phyloP scores from a whole-genome alignment of 2,329 filamentous ascomycete genomes.

The Aureobasidium sp. region DNA sequence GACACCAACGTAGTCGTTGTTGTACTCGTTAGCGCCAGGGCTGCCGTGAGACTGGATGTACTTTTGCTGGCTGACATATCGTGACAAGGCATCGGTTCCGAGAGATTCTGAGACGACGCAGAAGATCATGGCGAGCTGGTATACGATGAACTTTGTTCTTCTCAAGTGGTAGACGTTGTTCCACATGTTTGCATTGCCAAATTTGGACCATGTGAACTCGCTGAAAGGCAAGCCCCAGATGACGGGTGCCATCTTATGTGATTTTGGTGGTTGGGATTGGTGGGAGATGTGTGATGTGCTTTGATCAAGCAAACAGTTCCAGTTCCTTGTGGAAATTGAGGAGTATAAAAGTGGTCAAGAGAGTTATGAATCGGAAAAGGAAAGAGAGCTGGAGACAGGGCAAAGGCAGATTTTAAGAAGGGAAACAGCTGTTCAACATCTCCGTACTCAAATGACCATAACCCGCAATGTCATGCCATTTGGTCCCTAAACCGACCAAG shows the following conservation, averaged over 20 bases:
- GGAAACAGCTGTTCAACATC: background rate
- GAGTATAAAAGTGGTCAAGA: background rate
- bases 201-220: slow-evolving; percentile 51
- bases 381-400: background rate
- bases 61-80: slow-evolving; percentile 47
- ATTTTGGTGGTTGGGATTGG: background rate
- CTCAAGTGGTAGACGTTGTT: slow-evolving; percentile 43
- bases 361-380: background rate
- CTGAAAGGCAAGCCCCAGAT: slow-evolving; percentile 50
- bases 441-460: background rate
- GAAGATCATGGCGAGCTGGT: slow-evolving; percentile 51
- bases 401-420: background rate
- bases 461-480: background rate
- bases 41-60: slow-evolving; percentile 34
- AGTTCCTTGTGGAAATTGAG: background rate
- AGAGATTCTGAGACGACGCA: slow-evolving; percentile 49
- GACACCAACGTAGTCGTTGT: slow-evolving; percentile 48
- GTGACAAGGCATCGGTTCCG: slow-evolving; percentile 48
- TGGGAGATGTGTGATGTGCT: background rate
- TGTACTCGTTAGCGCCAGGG: slow-evolving; percentile 34
- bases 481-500: background rate
- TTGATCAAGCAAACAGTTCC: background rate
- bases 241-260: slow-evolving; percentile 28
- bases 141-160: slow-evolving; percentile 50
- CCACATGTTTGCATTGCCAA: slow-evolving; percentile 51